Conservation (phyloP, 2,329 filamentous ascomycete species). For the Scedosporium boydii region DNA sequence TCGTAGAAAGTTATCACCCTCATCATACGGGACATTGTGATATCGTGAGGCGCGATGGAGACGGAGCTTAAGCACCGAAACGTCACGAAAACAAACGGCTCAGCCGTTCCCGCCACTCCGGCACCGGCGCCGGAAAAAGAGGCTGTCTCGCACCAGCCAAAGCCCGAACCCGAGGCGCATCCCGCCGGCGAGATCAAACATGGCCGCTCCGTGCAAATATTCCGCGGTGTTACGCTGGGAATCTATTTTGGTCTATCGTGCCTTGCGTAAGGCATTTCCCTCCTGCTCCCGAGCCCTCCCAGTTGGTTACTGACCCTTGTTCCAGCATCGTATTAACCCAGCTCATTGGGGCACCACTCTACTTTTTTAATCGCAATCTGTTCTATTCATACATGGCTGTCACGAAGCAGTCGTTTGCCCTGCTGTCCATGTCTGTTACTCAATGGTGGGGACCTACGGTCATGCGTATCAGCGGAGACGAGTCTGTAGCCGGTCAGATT, state of each 20-base stretch:
- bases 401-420: constrained; percentile 75
- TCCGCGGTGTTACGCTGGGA: constrained; percentile 41
- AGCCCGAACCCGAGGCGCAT: constrained; percentile 22
- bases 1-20: too few relatives aligned
- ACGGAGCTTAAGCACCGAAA: constrained; percentile 2
- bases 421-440: constrained; percentile 70
- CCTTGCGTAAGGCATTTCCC: constrained; percentile 31
- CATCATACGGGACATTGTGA: too few relatives aligned
- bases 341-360: constrained; percentile 65
- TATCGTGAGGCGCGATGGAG: constrained; percentile 1
- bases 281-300: background rate
- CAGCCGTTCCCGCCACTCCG: constrained; percentile 3
- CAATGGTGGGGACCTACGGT: constrained; percentile 81
- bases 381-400: constrained; percentile 83
- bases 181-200: constrained; percentile 47
- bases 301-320: background rate
- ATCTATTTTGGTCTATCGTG: constrained; percentile 43
- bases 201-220: constrained; percentile 35
- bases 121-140: constrained; percentile 4
- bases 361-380: constrained; percentile 63
- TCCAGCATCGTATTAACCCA: constrained; percentile 60
- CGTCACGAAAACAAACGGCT: background rate
- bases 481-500: constrained; percentile 68
- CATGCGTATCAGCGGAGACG: constrained; percentile 75
- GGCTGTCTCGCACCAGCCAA: background rate